Evolutionary conservation across 805 yeast genomes (phyloP).

Genomic region (Nakazawaea sp.): DNA sequence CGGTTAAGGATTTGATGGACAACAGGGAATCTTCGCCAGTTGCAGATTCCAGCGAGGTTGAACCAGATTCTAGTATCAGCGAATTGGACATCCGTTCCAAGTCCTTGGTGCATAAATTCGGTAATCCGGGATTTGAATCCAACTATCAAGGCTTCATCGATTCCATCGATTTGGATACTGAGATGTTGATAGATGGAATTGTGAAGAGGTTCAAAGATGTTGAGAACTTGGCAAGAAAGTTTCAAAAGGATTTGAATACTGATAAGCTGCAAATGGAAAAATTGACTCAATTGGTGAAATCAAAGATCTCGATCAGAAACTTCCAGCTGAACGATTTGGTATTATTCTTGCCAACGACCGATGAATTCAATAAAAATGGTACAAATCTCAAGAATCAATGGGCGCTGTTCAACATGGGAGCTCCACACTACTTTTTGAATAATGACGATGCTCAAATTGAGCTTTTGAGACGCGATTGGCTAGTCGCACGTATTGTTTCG

Average conservation of each 20-base stretch:
- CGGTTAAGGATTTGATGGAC: constrained; percentile 8
- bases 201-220: constrained; percentile 81
- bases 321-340: constrained; percentile 76
- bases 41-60: neutral
- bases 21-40: neutral
- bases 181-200: constrained; percentile 29
- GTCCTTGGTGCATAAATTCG: constrained; percentile 7
- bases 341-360: constrained; percentile 68
- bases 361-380: constrained; percentile 6
- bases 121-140: constrained; percentile 4
- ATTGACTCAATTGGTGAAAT: constrained; percentile 27
- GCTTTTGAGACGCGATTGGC: constrained; percentile 61
- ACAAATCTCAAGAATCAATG: constrained; percentile 30
- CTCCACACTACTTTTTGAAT: constrained; percentile 75
- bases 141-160: constrained; percentile 17
- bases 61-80: constrained; percentile 7
- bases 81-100: constrained; percentile 11
- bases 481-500: constrained; percentile 62
- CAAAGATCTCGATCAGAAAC: constrained; percentile 57
- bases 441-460: constrained; percentile 15
- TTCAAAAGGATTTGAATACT: constrained; percentile 63
- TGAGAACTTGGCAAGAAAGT: constrained; percentile 79
- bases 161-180: constrained; percentile 25
- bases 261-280: constrained; percentile 39
- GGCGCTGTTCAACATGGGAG: constrained; percentile 92